These are phyloP conservation scores for Lolium multiflorum DNA, from an alignment of 176 grass and related monocot genomes.

Conservation along the genomic window DNA sequence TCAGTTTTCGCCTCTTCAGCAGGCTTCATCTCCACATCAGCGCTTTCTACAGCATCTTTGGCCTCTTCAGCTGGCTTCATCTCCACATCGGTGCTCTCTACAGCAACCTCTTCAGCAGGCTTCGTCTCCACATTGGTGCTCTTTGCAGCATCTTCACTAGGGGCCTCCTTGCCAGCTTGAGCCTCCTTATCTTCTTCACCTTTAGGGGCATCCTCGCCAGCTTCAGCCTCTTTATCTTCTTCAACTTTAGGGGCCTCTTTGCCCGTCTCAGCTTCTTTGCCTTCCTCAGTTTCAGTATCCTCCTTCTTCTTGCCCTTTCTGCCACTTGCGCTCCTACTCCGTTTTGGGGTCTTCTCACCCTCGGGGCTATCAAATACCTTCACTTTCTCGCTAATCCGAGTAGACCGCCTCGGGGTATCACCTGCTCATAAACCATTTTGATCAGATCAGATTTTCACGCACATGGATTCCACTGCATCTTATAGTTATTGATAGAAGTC, in stretches of 20 bases:
- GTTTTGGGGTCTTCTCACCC: conserved; percentile 76
- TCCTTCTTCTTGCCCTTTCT: conserved; percentile 63
- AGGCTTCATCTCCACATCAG: conserved; percentile 25
- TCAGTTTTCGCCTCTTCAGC: conserved; percentile 35
- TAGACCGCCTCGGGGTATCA: conserved; percentile 90
- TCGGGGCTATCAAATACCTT: conserved; percentile 77
- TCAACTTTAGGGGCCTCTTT: conserved; percentile 6
- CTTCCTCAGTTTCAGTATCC: conserved; percentile 46
- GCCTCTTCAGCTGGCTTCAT: conserved; percentile 37
- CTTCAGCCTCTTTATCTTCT: conserved; percentile 47
- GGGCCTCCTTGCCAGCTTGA: conserved; percentile 40
- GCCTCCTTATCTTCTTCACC: conserved; percentile 44
- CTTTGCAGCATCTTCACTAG: conserved; percentile 44
- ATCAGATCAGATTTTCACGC: not conserved
- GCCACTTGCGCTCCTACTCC: conserved; percentile 53
- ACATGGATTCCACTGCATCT: not conserved
- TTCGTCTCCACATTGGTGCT: conserved; percentile 58
- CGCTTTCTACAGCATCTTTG: conserved; percentile 1
- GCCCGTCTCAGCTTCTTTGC: conserved; percentile 41
- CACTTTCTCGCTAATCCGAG: conserved; percentile 88
- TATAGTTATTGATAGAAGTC: not conserved
- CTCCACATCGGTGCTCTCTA: not conserved
- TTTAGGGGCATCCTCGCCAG: conserved; percentile 28
- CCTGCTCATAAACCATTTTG: conserved; percentile 55
- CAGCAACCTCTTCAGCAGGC: conserved; percentile 37